These are phyloP conservation scores for Limonium bicolor DNA, from an alignment of 148 eudicot species.

Conservation along the genomic window DNA sequence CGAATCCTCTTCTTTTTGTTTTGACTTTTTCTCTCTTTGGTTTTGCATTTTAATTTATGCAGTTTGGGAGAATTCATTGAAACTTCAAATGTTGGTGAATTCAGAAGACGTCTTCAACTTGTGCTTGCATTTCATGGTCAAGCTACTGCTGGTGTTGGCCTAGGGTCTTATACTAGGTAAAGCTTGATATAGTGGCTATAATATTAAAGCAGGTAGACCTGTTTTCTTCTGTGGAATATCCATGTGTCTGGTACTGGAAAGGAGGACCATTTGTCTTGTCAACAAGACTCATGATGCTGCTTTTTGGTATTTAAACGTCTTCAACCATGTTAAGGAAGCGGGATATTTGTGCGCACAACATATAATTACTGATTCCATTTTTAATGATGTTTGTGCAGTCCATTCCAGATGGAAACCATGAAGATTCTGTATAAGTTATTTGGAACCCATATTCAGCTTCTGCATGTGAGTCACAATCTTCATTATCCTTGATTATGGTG, in stretches of 20 bases:
- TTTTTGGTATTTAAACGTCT: no score
- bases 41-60: no score
- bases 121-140: conserved; percentile 80
- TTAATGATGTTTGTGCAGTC: conserved; percentile 53
- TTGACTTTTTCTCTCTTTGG: no score
- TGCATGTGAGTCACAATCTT: conserved; percentile 43
- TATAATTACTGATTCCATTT: no score
- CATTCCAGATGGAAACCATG: conserved; percentile 34
- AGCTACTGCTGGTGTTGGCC: conserved; percentile 34
- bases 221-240: no score
- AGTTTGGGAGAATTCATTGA: conserved; percentile 84
- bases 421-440: conserved; percentile 65
- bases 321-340: no score
- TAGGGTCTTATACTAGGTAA: conserved; percentile 45
- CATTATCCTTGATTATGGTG: no score
- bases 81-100: conserved; percentile 84
- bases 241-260: no score
- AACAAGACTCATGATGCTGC: no score
- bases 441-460: conserved; percentile 70
- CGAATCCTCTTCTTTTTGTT: no score
- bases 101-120: conserved; percentile 66
- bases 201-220: neutral
- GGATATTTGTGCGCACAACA: no score
- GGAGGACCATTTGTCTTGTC: no score
- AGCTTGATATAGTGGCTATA: neutral